Percentiles rank a stretch among this genome's conserved stretches.
These are phyloP conservation scores for Glonium stellatum DNA, from an alignment of 495 filamentous ascomycete species.

Conservation along the genomic window DNA sequence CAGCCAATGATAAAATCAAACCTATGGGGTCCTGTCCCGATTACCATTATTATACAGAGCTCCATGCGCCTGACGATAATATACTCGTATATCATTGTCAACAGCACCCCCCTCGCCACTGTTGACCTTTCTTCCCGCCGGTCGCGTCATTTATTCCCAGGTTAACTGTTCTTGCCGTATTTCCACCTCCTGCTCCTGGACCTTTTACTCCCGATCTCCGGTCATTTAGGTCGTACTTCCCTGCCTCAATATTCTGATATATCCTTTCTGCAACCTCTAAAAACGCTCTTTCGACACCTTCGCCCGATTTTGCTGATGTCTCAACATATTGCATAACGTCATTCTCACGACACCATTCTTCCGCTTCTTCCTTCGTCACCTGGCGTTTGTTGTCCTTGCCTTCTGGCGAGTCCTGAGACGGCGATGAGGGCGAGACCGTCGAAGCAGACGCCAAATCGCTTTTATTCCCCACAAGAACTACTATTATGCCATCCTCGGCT, in stretches of 20 bases:
- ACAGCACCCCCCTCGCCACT: conserved; percentile 20
- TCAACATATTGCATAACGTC: conserved; percentile 85
- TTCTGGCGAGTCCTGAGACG: conserved; percentile 1
- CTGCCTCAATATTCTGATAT: conserved; percentile 88
- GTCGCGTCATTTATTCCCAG: conserved; percentile 50
- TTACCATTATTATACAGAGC: not conserved
- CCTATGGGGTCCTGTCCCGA: not conserved
- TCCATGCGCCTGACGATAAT: not conserved
- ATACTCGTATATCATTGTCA: not conserved
- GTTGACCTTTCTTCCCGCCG: conserved; percentile 15
- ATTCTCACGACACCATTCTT: conserved; percentile 78
- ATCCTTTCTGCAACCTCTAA: conserved; percentile 88
- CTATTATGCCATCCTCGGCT: conserved; percentile 86
- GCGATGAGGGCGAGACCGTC: conserved; percentile 14
- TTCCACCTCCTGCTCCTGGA: conserved; percentile 48
- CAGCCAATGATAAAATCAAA: not conserved
- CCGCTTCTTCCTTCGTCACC: conserved; percentile 70
- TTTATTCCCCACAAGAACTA: conserved; percentile 94
- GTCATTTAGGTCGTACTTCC: conserved; percentile 91
- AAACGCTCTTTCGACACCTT: conserved; percentile 88
- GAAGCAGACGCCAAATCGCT: conserved; percentile 57
- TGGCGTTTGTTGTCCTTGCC: conserved; percentile 60
- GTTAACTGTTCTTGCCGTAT: conserved; percentile 48
- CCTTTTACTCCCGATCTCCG: conserved; percentile 89
- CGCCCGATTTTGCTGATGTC: conserved; percentile 90